Percentiles rank a stretch among this genome's conserved stretches.
These are phyloP conservation scores for Cryptosporidium viatorum DNA, from an alignment of 169 alveolate species.

Conservation along the genomic window DNA sequence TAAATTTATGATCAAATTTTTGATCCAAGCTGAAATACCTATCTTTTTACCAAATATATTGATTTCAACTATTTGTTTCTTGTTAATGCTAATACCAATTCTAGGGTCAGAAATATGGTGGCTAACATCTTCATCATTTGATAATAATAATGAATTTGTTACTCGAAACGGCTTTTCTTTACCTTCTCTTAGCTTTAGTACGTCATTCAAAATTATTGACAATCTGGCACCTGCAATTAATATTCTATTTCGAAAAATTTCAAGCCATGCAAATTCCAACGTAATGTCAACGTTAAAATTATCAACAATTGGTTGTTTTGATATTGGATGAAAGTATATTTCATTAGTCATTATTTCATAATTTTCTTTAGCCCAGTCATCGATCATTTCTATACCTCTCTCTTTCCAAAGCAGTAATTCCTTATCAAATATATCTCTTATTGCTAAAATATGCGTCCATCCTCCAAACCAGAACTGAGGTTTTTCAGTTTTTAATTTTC, in stretches of 20 bases:
- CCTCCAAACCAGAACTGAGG: conserved; percentile 87
- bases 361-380: conserved; percentile 86
- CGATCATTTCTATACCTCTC: conserved; percentile 82
- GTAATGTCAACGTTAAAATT: conserved; percentile 45
- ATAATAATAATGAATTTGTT: conserved; percentile 27
- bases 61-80: not conserved
- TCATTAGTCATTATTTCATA: conserved; percentile 79
- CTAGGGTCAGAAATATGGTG: conserved; percentile 3
- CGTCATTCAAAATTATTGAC: conserved; percentile 83
- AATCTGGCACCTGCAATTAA: conserved; percentile 88
- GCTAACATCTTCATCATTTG: conserved; percentile 49
- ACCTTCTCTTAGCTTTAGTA: conserved; percentile 76
- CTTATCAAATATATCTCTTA: conserved; percentile 81
- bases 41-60: conserved; percentile 19
- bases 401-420: conserved; percentile 69
- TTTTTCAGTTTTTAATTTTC: conserved; percentile 37
- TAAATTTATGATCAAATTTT: conserved; percentile 20
- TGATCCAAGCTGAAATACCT: conserved; percentile 20
- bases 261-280: conserved; percentile 78
- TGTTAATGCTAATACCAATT: not conserved
- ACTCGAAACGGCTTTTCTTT: conserved; percentile 64
- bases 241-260: conserved; percentile 81
- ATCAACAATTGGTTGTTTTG: conserved; percentile 37
- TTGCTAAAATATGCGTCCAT: conserved; percentile 87
- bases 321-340: conserved; percentile 77